Evolutionary conservation across 257 asterid genomes (phyloP).

Genomic region (Jacaranda copaia): DNA sequence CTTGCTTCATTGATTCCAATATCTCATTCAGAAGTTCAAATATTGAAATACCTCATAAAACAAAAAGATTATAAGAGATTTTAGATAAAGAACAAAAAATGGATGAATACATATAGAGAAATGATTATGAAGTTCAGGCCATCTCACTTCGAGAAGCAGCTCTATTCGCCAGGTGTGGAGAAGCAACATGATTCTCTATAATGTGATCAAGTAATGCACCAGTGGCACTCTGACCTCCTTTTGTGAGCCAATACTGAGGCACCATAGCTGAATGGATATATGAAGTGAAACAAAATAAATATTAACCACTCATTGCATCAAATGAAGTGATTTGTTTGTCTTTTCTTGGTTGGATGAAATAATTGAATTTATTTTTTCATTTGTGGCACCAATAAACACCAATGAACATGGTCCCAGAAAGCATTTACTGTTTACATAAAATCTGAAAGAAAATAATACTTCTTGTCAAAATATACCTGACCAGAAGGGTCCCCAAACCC

Average conservation of each 20-base stretch:
- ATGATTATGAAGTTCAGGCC: constrained; percentile 30
- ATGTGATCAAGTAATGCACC: constrained; percentile 87
- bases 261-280: constrained; percentile 74
- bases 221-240: constrained; percentile 99
- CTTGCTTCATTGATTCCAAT: constrained; percentile 67
- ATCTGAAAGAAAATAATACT: constrained; percentile 12
- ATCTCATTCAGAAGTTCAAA: constrained; percentile 85
- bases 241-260: constrained; percentile 98
- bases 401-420: background rate
- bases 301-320: constrained; percentile 25
- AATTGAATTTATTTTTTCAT: background rate
- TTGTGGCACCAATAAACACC: background rate
- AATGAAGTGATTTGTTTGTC: background rate
- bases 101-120: background rate
- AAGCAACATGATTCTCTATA: constrained; percentile 85
- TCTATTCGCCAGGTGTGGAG: constrained; percentile 77
- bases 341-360: too few relatives aligned
- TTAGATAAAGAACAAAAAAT: constrained; percentile 12
- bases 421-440: constrained; percentile 1
- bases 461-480: constrained; percentile 64
- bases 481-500: constrained; percentile 99
- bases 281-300: constrained; percentile 36
- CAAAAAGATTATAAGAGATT: constrained; percentile 9
- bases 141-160: constrained; percentile 91
- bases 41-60: constrained; percentile 66